Evolutionary conservation across 306 rosid species (phyloP), one percentile per base, ranked within the genome.

Genomic region (Cucumis cinereus): DNA sequence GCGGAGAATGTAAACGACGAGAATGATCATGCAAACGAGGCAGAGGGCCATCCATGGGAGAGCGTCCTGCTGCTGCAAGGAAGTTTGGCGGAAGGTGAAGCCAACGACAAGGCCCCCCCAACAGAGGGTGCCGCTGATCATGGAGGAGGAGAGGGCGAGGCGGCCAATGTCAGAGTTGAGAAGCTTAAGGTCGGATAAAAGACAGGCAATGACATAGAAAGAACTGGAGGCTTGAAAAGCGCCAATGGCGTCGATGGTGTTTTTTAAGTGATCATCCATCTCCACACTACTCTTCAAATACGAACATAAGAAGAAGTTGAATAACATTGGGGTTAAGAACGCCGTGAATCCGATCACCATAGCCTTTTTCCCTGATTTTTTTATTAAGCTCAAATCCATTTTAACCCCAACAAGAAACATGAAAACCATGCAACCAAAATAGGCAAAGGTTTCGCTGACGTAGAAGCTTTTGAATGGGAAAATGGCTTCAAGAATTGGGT

Each of bases 91-190:
- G 0, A 38, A 0, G 6, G 81, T 17, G 63, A 78, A 13, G 0
- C 62, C 0, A 0, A 11, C 0, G 1, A 43, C 17, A 0, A 79
- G 1, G 14, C 14, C 16, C 0, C 52, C 0, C 50, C 84, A 62
- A 22, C 84, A 72, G 2, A 86, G 1, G 7, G 19, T 6, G 63
- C 90, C 93, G 15, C 82, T 82, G 15, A 91, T 58, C 87, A 86
- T 79, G 0, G 93, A 77, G 1, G 89, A 64, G 2, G 92, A 80
- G 14, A 81, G 45, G 0, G 91, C 88, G 53, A 88, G 72, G 9
- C 82, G 83, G n/a, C 93, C 96, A 7, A 90, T 69, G 75, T 90
- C 88, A 1, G 96, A 83, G 76, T 88, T 90, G 0, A 88, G 87
- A 78, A 90, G 89, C 59, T 90, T 88, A 16, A 85, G 45, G 50